Evolutionary conservation across 2,329 filamentous ascomycete genomes (phyloP).

Genomic region (Cytospora paraplurivora): DNA sequence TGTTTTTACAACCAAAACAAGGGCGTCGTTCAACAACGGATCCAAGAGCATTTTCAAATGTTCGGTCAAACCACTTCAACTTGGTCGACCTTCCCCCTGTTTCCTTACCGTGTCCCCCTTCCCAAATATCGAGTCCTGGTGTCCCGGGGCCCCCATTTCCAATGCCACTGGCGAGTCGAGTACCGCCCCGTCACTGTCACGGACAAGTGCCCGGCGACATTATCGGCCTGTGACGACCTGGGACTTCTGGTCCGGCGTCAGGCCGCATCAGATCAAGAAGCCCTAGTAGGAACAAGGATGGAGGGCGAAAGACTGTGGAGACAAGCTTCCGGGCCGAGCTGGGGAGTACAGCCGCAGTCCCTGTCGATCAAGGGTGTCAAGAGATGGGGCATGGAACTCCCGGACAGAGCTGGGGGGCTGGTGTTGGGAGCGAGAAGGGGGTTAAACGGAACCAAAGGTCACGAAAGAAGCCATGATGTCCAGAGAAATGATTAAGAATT

Average conservation of each 20-base stretch:
- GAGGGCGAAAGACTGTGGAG: background rate
- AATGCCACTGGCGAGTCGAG: background rate
- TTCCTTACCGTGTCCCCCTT: conserved; percentile 29
- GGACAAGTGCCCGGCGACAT: conserved; percentile 23
- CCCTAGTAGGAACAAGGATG: background rate
- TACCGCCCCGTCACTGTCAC: conserved; percentile 7
- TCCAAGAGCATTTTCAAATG: conserved; percentile 60
- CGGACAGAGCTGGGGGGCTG: background rate
- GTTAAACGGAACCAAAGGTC: background rate
- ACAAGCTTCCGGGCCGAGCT: background rate
- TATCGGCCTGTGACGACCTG: background rate
- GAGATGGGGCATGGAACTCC: background rate
- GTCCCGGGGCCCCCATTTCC: too few species aligned
- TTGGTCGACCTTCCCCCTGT: conserved; percentile 53
- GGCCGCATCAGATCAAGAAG: background rate
- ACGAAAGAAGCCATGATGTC: background rate
- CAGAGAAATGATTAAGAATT: background rate
- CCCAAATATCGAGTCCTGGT: background rate
- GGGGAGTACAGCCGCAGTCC: background rate
- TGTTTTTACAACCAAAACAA: conserved; percentile 88
- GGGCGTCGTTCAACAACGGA: conserved; percentile 73
- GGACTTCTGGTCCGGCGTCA: background rate
- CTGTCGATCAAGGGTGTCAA: background rate
- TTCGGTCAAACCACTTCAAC: conserved; percentile 64
- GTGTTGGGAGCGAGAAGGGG: background rate